These are phyloP conservation scores for Zea luxurians DNA, from an alignment of 176 grass and related monocot species.

Conservation along the genomic window DNA sequence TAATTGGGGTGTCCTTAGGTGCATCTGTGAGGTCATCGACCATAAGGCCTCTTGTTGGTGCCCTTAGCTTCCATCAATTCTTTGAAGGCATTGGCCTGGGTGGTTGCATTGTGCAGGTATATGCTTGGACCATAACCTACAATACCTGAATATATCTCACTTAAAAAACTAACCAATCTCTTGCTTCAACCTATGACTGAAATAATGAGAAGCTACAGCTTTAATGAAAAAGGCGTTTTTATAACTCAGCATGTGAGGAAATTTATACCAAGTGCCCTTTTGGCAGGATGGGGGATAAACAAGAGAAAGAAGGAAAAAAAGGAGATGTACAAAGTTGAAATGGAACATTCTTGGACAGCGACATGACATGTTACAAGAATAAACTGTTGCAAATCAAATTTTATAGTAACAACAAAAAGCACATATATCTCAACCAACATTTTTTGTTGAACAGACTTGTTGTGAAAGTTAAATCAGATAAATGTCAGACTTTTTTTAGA, in stretches of 20 bases:
- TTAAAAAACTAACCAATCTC: constrained; percentile 17
- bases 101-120: constrained; percentile 91
- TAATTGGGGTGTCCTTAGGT: constrained; percentile 91
- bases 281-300: neutral
- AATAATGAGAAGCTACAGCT: neutral
- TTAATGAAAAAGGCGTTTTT: neutral
- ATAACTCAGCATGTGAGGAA: constrained; percentile 9
- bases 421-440: constrained; percentile 18
- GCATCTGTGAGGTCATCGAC: constrained; percentile 68
- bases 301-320: neutral
- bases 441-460: neutral
- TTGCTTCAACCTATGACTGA: constrained; percentile 5
- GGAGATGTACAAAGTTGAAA: constrained; percentile 21
- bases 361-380: constrained; percentile 1
- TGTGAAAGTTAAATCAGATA: constrained; percentile 2
- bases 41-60: constrained; percentile 86
- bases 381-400: neutral
- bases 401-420: neutral
- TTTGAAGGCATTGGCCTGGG: constrained; percentile 97
- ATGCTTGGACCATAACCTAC: neutral
- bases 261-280: constrained; percentile 12
- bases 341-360: neutral
- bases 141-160: constrained; percentile 23
- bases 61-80: constrained; percentile 98
- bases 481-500: constrained; percentile 4